These are phyloP conservation scores for Penicillium bialowiezense DNA, from an alignment of 495 filamentous ascomycete genomes.

Conservation along the genomic window DNA sequence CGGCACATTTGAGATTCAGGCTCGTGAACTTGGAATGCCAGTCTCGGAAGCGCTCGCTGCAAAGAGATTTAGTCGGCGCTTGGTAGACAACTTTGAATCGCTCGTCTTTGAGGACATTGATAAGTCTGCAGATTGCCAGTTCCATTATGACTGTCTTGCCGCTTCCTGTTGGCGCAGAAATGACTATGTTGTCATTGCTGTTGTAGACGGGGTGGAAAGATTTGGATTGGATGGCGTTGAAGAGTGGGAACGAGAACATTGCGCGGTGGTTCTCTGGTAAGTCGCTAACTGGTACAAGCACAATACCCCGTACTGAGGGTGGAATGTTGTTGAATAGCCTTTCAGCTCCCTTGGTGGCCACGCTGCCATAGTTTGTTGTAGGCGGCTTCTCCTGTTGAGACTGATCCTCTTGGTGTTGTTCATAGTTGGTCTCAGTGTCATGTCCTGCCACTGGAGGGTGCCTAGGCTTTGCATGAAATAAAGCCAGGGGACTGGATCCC, in stretches of 20 bases:
- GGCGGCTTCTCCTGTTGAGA: neutral
- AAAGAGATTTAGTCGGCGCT: slow-evolving; percentile 91
- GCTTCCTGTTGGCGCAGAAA: slow-evolving; percentile 89
- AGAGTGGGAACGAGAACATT: slow-evolving; percentile 76
- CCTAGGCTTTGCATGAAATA: slow-evolving; percentile 15
- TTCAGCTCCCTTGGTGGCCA: neutral
- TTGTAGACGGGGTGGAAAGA: slow-evolving; percentile 73
- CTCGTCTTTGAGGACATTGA: slow-evolving; percentile 57
- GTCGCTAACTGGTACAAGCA: slow-evolving; percentile 66
- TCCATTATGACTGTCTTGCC: slow-evolving; percentile 93
- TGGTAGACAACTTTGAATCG: slow-evolving; percentile 93
- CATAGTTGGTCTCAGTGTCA: neutral
- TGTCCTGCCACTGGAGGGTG: neutral
- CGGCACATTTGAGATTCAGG: slow-evolving; percentile 72
- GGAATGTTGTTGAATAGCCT: slow-evolving; percentile 29
- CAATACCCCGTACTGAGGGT: slow-evolving; percentile 60
- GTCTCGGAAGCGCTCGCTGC: slow-evolving; percentile 76
- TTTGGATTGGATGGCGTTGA: slow-evolving; percentile 92
- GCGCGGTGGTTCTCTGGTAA: slow-evolving; percentile 75
- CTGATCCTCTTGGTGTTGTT: neutral
- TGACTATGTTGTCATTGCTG: slow-evolving; percentile 77
- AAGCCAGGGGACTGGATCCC: slow-evolving; percentile 31
- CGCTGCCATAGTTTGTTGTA: neutral
- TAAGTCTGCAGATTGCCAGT: slow-evolving; percentile 82
- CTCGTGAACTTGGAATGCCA: slow-evolving; percentile 83